A percentile compares a stretch with the other conserved stretches of the same genome.
These are phyloP conservation scores for Ophiostoma australiae DNA, from an alignment of 2,329 filamentous ascomycete species.

Conservation along the genomic window DNA sequence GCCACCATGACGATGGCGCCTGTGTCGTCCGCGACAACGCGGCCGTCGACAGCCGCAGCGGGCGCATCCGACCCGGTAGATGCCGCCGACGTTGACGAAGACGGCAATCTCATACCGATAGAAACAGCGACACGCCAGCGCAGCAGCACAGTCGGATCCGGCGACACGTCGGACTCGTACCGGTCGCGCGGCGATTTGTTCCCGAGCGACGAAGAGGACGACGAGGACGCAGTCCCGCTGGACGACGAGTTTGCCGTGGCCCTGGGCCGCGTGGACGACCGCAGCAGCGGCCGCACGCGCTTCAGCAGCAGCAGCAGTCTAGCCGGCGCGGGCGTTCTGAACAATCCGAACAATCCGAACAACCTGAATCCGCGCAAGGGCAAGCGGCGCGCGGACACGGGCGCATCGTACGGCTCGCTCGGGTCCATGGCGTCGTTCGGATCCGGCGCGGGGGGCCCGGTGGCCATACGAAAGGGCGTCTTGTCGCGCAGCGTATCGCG, in stretches of 20 bases:
- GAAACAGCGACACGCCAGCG: slow-evolving; percentile 47
- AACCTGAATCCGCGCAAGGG: slow-evolving; percentile 35
- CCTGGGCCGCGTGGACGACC: slow-evolving; percentile 74
- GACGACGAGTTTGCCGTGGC: slow-evolving; percentile 89
- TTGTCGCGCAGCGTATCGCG: slow-evolving; percentile 52
- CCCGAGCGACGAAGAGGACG: slow-evolving; percentile 76
- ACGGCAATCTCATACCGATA: slow-evolving; percentile 8
- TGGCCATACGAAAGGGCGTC: slow-evolving; percentile 26
- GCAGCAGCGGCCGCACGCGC: slow-evolving; percentile 60
- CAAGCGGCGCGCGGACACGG: slow-evolving; percentile 28
- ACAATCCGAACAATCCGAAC: slow-evolving; percentile 32
- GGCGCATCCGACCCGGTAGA: background rate
- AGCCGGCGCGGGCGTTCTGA: slow-evolving; percentile 51
- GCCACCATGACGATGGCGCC: slow-evolving; percentile 12
- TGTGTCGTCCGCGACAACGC: slow-evolving; percentile 14
- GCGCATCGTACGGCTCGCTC: slow-evolving; percentile 15
- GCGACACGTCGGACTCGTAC: slow-evolving; percentile 77
- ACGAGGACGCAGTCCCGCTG: slow-evolving; percentile 87
- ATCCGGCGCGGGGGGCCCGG: background rate
- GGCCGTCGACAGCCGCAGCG: slow-evolving; percentile 1
- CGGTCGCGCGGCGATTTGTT: slow-evolving; percentile 87
- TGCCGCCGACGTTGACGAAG: background rate
- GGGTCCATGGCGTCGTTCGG: slow-evolving; percentile 7
- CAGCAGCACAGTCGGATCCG: slow-evolving; percentile 74
- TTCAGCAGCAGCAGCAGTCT: slow-evolving; percentile 47